Evolutionary conservation across 2,329 filamentous ascomycete species (phyloP).

Genomic region (Septoria linicola): DNA sequence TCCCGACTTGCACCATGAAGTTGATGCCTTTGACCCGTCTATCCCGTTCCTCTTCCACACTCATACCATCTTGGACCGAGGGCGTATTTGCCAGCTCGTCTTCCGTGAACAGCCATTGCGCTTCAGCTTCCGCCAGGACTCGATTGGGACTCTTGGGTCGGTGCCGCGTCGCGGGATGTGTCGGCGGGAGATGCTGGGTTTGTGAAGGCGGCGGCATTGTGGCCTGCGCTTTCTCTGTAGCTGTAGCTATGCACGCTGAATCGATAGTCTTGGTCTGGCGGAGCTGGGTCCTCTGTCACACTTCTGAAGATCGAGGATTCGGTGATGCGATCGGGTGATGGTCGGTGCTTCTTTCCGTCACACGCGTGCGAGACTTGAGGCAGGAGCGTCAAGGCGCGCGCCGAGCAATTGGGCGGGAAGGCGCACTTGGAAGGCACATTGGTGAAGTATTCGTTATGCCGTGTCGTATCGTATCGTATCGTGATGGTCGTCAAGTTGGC

Average conservation of each 20-base stretch:
- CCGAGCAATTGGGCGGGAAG: neutral
- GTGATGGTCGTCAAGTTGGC: too few species aligned
- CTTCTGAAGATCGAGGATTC: neutral
- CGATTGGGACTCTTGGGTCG: conserved; percentile 41
- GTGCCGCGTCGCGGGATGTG: conserved; percentile 44
- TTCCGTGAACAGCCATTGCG: conserved; percentile 86
- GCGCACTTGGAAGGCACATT: neutral
- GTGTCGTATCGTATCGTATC: too few species aligned
- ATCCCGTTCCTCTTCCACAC: conserved; percentile 72
- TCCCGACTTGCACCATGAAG: conserved; percentile 92
- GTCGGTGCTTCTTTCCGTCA: conserved; percentile 1
- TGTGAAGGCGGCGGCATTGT: conserved; percentile 24
- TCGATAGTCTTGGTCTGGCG: neutral
- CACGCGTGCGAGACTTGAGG: neutral
- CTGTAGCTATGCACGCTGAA: conserved; percentile 3
- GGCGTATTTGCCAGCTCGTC: conserved; percentile 81
- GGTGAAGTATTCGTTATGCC: too few species aligned
- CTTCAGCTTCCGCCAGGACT: conserved; percentile 56
- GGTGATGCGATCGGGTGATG: conserved; percentile 8
- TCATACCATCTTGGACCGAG: conserved; percentile 78
- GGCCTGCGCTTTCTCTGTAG: neutral
- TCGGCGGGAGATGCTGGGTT: conserved; percentile 34
- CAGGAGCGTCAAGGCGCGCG: too few species aligned
- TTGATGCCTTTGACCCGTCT: conserved; percentile 88
- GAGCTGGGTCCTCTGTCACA: conserved; percentile 6